Percentiles rank a stretch among this genome's conserved stretches.
Evolutionary conservation across 2,329 filamentous ascomycete genomes (phyloP).

Genomic region (Amauroascus niger): DNA sequence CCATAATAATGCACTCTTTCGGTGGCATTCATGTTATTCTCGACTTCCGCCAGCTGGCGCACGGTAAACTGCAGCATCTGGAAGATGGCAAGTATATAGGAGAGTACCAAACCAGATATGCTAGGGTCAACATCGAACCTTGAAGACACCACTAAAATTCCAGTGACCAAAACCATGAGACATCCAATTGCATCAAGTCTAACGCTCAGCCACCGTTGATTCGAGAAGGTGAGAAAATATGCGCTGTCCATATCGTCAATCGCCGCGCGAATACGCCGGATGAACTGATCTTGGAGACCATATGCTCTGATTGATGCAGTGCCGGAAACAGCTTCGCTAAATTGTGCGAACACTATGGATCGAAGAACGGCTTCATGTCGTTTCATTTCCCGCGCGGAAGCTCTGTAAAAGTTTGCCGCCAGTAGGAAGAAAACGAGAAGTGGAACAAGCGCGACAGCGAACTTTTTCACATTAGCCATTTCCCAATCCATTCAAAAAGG

Average conservation of each 20-base stretch:
- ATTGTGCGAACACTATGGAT: slow-evolving; percentile 80
- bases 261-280: slow-evolving; percentile 55
- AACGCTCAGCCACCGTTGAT: slow-evolving; percentile 84
- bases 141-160: slow-evolving; percentile 84
- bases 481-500: not conserved
- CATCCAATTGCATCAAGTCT: slow-evolving; percentile 79
- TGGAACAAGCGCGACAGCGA: slow-evolving; percentile 58
- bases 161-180: slow-evolving; percentile 73
- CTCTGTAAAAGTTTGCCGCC: slow-evolving; percentile 76
- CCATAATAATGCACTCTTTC: slow-evolving; percentile 89
- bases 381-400: slow-evolving; percentile 89
- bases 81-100: slow-evolving; percentile 85
- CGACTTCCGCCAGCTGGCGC: slow-evolving; percentile 84
- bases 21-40: slow-evolving; percentile 96
- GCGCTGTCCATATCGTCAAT: slow-evolving; percentile 90
- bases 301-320: slow-evolving; percentile 83
- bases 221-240: slow-evolving; percentile 90
- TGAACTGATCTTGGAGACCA: slow-evolving; percentile 67
- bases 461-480: slow-evolving; percentile 32
- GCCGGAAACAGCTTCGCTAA: slow-evolving; percentile 69
- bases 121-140: slow-evolving; percentile 77
- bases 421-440: slow-evolving; percentile 70
- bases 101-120: slow-evolving; percentile 77
- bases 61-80: slow-evolving; percentile 96
- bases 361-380: slow-evolving; percentile 84